Evolutionary conservation across 805 yeast species (phyloP).

Genomic region (Pichia phayaonensis): DNA sequence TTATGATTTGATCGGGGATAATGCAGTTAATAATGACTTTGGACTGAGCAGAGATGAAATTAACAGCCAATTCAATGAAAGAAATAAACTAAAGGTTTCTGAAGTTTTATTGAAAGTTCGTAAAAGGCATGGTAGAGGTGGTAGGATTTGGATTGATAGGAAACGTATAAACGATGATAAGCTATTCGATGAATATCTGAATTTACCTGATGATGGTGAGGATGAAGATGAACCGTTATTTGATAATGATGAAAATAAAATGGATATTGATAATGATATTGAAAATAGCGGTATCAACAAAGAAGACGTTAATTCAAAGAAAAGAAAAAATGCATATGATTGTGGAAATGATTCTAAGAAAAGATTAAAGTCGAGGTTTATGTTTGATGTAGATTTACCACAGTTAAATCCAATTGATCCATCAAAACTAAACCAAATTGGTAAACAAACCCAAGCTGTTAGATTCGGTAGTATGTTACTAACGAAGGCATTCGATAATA

Average conservation of each 20-base stretch:
- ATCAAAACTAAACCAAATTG: conserved; percentile 70
- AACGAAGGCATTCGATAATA: conserved; percentile 82
- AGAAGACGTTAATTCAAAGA: conserved; percentile 7
- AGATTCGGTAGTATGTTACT: conserved; percentile 88
- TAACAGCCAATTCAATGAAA: conserved; percentile 10
- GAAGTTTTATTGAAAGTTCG: conserved; percentile 56
- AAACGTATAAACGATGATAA: conserved; percentile 34
- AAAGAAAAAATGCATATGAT: conserved; percentile 28
- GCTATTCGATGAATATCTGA: conserved; percentile 31
- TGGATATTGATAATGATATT: conserved; percentile 20
- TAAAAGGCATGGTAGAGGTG: conserved; percentile 67
- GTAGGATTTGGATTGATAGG: conserved; percentile 68
- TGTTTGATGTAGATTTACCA: conserved; percentile 39
- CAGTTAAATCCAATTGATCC: conserved; percentile 63
- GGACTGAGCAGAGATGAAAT: conserved; percentile 16
- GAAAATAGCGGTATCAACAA: conserved; percentile 2
- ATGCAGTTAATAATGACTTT: conserved; percentile 16
- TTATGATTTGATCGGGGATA: conserved; percentile 31
- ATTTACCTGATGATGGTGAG: conserved; percentile 27
- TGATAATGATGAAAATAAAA: conserved; percentile 34
- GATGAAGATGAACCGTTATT: conserved; percentile 14
- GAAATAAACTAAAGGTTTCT: conserved; percentile 29
- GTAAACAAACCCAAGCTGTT: conserved; percentile 80
- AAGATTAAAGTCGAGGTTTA: conserved; percentile 42
- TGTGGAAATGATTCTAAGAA: conserved; percentile 26